Evolutionary conservation across 495 filamentous ascomycete genomes (phyloP).

Genomic region (Aspergillus leporis): DNA sequence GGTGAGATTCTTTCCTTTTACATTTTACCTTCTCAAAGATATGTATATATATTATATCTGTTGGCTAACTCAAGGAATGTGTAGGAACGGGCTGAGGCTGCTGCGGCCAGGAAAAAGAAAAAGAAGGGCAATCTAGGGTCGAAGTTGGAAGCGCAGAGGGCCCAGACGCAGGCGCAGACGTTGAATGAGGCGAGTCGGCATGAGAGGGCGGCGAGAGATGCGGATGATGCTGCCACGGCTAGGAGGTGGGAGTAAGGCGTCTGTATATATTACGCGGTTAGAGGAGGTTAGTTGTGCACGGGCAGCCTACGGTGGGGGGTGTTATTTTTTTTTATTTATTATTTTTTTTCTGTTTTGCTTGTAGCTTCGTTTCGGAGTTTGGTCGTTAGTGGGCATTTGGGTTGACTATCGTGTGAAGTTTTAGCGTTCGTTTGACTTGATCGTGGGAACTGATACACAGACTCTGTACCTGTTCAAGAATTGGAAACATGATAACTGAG

Average conservation of each 20-base stretch:
- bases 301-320: too few species aligned
- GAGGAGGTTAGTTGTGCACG: neutral
- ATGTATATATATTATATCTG: too few species aligned
- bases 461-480: neutral
- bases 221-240: slow-evolving; percentile 52
- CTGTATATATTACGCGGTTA: neutral
- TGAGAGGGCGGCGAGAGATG: slow-evolving; percentile 57
- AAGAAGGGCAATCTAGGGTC: slow-evolving; percentile 61
- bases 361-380: neutral
- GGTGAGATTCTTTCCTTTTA: slow-evolving; percentile 38
- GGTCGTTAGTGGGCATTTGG: neutral
- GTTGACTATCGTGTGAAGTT: neutral
- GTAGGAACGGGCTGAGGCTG: slow-evolving; percentile 44
- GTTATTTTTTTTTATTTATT: too few species aligned
- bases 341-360: neutral
- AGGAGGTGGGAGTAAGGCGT: slow-evolving; percentile 52
- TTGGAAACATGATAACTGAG: neutral
- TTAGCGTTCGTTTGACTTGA: neutral
- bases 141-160: slow-evolving; percentile 66
- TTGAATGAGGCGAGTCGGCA: slow-evolving; percentile 55
- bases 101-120: slow-evolving; percentile 37
- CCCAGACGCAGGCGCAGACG: slow-evolving; percentile 60
- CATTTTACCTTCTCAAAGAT: neutral
- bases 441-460: neutral
- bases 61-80: slow-evolving; percentile 1